Conservation (phyloP, 1,139 yeast species). For the Oligophagozyma castellii region DNA sequence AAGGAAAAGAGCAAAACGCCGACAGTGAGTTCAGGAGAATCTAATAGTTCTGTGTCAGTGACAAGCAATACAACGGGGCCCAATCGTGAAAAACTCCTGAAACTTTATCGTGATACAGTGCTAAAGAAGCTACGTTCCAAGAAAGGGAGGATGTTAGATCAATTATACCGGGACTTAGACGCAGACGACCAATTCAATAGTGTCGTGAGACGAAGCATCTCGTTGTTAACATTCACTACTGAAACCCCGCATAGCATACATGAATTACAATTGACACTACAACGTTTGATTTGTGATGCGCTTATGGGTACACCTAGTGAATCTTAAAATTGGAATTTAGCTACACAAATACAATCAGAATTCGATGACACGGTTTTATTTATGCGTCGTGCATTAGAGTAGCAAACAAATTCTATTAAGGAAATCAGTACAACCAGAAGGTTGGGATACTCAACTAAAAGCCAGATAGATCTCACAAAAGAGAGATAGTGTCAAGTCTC, state of each 20-base stretch:
- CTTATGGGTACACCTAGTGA: conserved; percentile 16
- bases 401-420: too few relatives aligned
- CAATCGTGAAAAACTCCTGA: conserved; percentile 19
- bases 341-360: conserved; percentile 19
- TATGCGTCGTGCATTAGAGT: conserved; percentile 24
- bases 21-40: too few relatives aligned
- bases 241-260: conserved; percentile 21
- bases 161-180: conserved; percentile 9
- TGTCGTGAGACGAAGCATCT: conserved; percentile 12
- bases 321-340: conserved; percentile 14
- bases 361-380: conserved; percentile 24
- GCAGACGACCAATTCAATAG: conserved; percentile 4
- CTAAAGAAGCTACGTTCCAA: conserved; percentile 19
- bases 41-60: too few relatives aligned
- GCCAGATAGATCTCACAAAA: too few relatives aligned
- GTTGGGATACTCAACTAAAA: too few relatives aligned
- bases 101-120: conserved; percentile 22
- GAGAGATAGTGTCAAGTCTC: too few relatives aligned
- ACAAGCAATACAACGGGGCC: too few relatives aligned
- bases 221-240: conserved; percentile 14
- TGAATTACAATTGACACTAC: conserved; percentile 20
- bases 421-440: too few relatives aligned
- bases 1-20: too few relatives aligned
- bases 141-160: conserved; percentile 13
- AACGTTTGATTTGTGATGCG: conserved; percentile 20